Evolutionary conservation across 441 rosid species (phyloP), one percentile per base, ranked within the genome.

Genomic region (Pelargonium fulgidum): DNA sequence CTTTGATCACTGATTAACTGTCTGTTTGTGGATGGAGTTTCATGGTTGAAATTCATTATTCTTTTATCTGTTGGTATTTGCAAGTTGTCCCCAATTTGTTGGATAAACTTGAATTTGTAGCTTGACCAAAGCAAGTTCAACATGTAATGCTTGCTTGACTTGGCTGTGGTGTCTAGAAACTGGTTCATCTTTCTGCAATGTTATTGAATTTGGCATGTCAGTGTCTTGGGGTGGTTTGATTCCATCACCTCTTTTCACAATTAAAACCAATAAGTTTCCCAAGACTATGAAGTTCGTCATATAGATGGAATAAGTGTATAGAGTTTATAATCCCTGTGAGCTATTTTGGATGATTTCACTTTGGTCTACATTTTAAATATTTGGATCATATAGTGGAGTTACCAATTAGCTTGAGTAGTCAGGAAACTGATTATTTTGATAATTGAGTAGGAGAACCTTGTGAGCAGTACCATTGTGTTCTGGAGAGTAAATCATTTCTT

Each of bases 401-500:
- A 14, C 22, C n/a, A 29, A 22, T 13, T 69, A 8, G 13, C 64
- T 65, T 68, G 20, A 73, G 70, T 64, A 44, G 63, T 54, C 8
- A 56, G 69, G 64, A 73, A 64, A 63, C 75, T 69, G 70, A 54
- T 33, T 29, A 11, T 65, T 44, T 70, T 56, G 14, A 5, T 69
- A 22, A 44, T 24, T 78, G 77, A 76, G 68, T 76, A 92, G 99
- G 97, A 68, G 98, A 94, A 72, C 87, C 87, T 73, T 89, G 89
- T 69, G 99, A 92, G 79, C 58, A 83, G 71, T 92, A 87, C 79
- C 97, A 94, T 73, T 82, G 93, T 78, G 91, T 94, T 78, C 93
- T 94, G 68, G 93, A 89, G 77, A 94, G 97, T 82, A 92, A 85
- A 82, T 94, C 96, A 70, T 94, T 94, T 81, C 85, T 92, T 72